Percentiles rank a stretch among this genome's conserved stretches.
These are phyloP conservation scores for Ceratonia siliqua DNA, from an alignment of 306 rosid species.

Conservation along the genomic window DNA sequence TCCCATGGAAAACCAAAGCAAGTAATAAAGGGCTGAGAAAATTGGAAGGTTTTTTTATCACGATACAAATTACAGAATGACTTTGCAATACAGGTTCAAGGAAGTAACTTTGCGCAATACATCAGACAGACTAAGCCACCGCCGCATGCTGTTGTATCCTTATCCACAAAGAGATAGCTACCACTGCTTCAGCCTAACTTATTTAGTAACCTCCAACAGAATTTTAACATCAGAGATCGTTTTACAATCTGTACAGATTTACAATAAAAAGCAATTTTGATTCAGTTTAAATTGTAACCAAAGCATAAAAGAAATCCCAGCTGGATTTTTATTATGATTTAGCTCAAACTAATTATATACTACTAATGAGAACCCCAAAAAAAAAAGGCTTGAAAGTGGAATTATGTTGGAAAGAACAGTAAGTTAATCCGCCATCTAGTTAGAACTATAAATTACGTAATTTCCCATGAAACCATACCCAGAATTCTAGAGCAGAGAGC, in stretches of 20 bases:
- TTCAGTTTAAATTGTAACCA: not conserved
- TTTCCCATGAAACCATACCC: not conserved
- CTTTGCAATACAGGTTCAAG: conserved; percentile 87
- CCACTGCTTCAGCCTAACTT: conserved; percentile 13
- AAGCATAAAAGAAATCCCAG: not conserved
- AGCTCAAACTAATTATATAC: too few relatives aligned
- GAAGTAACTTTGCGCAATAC: conserved; percentile 81
- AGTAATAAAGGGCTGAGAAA: not conserved
- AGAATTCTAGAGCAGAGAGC: not conserved
- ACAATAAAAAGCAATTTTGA: not conserved
- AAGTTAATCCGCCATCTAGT: not conserved
- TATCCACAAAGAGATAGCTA: conserved; percentile 48
- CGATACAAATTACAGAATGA: conserved; percentile 71
- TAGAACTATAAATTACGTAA: not conserved
- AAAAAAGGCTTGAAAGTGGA: not conserved
- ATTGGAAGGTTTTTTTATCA: not conserved
- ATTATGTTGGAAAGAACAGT: not conserved
- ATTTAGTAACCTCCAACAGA: conserved; percentile 42
- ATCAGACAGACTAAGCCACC: conserved; percentile 80
- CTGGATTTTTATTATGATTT: not conserved
- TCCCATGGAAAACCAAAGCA: conserved; percentile 64
- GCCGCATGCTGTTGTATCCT: conserved; percentile 89
- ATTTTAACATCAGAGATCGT: conserved; percentile 36
- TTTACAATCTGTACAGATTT: not conserved
- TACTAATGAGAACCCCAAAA: too few relatives aligned